Evolutionary conservation across 2,329 filamentous ascomycete species (phyloP).

Genomic region (Thelonectria blattea): DNA sequence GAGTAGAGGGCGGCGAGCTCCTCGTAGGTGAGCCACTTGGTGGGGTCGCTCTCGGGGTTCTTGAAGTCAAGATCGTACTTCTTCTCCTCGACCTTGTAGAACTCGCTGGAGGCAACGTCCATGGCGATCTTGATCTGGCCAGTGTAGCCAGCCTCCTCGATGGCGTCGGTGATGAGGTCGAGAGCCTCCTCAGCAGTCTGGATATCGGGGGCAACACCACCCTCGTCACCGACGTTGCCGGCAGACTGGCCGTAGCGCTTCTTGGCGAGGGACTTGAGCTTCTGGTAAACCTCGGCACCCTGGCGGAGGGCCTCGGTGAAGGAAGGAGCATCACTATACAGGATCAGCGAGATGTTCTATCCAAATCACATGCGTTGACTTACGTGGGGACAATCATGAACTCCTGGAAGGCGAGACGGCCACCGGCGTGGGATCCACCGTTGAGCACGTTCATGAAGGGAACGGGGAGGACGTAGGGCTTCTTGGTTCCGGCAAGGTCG

Average conservation of each 20-base stretch:
- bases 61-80: slow-evolving; percentile 99
- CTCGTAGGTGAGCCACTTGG: slow-evolving; percentile 99
- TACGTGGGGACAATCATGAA: slow-evolving; percentile 92
- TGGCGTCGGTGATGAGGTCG: slow-evolving; percentile 92
- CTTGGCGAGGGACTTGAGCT: slow-evolving; percentile 95
- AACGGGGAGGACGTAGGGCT: slow-evolving; percentile 87
- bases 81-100: slow-evolving; percentile 97
- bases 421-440: slow-evolving; percentile 92
- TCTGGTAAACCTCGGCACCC: slow-evolving; percentile 97
- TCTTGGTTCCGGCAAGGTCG: slow-evolving; percentile 87
- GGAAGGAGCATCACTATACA: slow-evolving; percentile 73
- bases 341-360: slow-evolving; percentile 14
- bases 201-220: slow-evolving; percentile 98
- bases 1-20: slow-evolving; percentile 93
- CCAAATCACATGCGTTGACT: slow-evolving; percentile 41
- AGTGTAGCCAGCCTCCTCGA: slow-evolving; percentile 93
- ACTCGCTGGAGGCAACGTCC: slow-evolving; percentile 98
- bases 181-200: slow-evolving; percentile 96
- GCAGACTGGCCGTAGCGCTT: slow-evolving; percentile 99
- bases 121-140: slow-evolving; percentile 98
- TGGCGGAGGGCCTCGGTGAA: slow-evolving; percentile 97
- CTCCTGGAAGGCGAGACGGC: slow-evolving; percentile 92
- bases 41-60: slow-evolving; percentile 95
- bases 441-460: slow-evolving; percentile 96
- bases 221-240: slow-evolving; percentile 98